Base-by-base conservation (phyloP, 140 eudicot genomes). In the Cichorium intybus region DNA sequence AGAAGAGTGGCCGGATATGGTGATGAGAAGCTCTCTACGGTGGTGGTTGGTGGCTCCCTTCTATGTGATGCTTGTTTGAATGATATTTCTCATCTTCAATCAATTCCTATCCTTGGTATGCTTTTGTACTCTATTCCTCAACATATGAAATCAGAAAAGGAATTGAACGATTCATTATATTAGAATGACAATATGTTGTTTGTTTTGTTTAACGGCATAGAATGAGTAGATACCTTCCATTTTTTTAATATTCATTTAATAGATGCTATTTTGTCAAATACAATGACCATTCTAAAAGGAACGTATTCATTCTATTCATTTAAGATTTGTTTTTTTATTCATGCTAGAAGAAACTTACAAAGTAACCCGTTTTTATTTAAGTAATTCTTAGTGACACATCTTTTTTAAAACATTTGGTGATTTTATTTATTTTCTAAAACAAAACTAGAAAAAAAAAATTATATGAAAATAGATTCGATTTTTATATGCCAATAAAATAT, bases 1-100 rank as follows among this genome's bases (percentile, higher is more conserved):
- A 78, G 76, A 64, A 52, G 66, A 16, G 61, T 71, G 52, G 95
- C 95, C 27, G 96, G 98, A 24, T 92, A 92, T 63, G 98, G 98
- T 9, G 95, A 92, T 37, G 88, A 81, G 60, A 92, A 92, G 92
- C 93, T 92, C 50, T 92, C 98, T 9, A 88, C 87, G 2, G 95
- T 92, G 23, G 56, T 81, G 0, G 77, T 88, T 6, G 59, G 55
- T 2, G 97, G 97, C 51, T 71, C 79, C 10, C 14, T 87, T 56
- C 26, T 78, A 2, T 91, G 97, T 74, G 70, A 71, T 39, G 78
- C 31, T 52, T 58, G 75, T 57, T 57, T 18, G 17, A 62, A 62
- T 54, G 46, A 24, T 31, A 51, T 6, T 57, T 57, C 77, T 46
- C 39, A 3, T 58, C 77, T 41, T 58, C 78, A 77, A 58, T 67